Evolutionary conservation across 2,329 filamentous ascomycete species (phyloP), one percentile per base, ranked within the genome.

Genomic region (Alternaria triticina): DNA sequence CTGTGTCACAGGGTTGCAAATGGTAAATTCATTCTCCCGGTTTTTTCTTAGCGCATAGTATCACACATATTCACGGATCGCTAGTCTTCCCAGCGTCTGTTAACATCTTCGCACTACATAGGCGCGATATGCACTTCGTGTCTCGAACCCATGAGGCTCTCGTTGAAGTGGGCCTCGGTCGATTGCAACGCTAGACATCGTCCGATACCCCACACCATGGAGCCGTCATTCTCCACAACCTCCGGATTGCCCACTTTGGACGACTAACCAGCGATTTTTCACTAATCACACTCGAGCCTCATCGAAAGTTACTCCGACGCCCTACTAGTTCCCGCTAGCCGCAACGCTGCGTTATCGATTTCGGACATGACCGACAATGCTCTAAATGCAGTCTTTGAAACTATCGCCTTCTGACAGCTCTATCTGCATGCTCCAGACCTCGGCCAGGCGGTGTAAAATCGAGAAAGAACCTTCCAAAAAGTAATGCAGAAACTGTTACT

Each of bases 101-200:
- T 15, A 40, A 12, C 15, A 8, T 22, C 28, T 20, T 30, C 30
- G 28, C 20, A 25, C 13, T 36, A 52, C 9, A 36, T 23, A 52
- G 28, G 28, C 13, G 49, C 49, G 5, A 25, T 52, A 25, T 40
- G 49, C 20, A 23, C 13, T 10, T 52, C 9, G 30, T 22, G 49
- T n/a, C 49, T 52, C 49, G 28, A 52, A 52, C 49, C 10, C 30
- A 52, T 52, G 49, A 52, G 49, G 49, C 49, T 52, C 49, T 17
- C 8, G 20, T 23, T 15, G n/a, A 52, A 22, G 33, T 30, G 28
- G 49, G 28, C 49, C 22, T 20, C 28, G 49, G 30, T 36, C 49
- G 13, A 52, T 25, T 36, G 15, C 49, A 52, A 20, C 49, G 49
- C 49, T 52, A 52, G 30, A 23, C 49, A 52, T 40, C 20, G 28